These are phyloP conservation scores for Herpetospermum pedunculosum DNA, from an alignment of 306 rosid species.

Conservation along the genomic window DNA sequence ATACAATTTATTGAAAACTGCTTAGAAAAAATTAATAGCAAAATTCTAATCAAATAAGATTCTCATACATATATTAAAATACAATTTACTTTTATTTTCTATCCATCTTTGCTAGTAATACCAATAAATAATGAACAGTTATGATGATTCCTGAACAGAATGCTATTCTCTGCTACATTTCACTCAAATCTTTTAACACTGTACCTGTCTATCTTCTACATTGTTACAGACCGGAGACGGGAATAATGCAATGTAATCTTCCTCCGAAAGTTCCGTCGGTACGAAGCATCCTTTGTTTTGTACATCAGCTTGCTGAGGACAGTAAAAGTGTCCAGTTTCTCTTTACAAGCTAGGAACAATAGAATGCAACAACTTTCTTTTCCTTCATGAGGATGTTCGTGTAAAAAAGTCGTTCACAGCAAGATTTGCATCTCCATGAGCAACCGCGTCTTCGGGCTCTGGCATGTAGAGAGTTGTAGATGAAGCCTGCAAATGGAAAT, in stretches of 20 bases:
- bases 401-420: slow-evolving; percentile 90
- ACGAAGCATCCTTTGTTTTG: background rate
- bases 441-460: slow-evolving; percentile 85
- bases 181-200: background rate
- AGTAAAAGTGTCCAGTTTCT: background rate
- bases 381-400: slow-evolving; percentile 36
- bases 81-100: slow-evolving; percentile 1
- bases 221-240: background rate
- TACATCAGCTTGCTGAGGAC: slow-evolving; percentile 4
- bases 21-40: background rate
- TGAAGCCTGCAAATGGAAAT: slow-evolving; percentile 46
- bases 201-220: slow-evolving; percentile 10
- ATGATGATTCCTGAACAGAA: background rate
- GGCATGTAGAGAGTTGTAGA: slow-evolving; percentile 63
- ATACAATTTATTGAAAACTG: no score
- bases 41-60: background rate
- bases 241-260: background rate
- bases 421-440: slow-evolving; percentile 88
- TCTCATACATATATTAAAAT: background rate
- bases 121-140: slow-evolving; percentile 7
- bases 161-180: background rate
- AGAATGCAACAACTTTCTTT: slow-evolving; percentile 8
- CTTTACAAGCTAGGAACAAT: slow-evolving; percentile 18
- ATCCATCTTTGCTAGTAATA: background rate
- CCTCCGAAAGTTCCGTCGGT: background rate